Evolutionary conservation across 768 basidiomycete species (phyloP), one percentile per base, ranked within the genome.

Genomic region (Phaeolepiota aurea): DNA sequence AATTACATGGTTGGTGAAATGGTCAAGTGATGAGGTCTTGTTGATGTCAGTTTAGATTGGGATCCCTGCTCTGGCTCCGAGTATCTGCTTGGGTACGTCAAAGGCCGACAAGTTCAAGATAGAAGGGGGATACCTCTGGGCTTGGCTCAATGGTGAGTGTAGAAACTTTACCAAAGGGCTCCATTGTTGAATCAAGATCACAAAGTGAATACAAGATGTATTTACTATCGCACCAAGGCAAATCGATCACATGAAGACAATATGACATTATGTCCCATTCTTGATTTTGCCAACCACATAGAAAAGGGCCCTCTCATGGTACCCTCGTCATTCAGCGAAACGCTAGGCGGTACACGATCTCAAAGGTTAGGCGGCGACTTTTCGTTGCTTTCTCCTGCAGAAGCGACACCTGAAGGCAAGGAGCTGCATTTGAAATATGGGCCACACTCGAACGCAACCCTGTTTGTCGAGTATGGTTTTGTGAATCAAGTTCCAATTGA

Each of bases 401-500:
- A 68, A 18, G 44, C 47, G 3, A 57, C 0, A 59, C 82, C 15
- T 42, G 55, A 20, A 46, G 62, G 34, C 78, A 74, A 12, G 72
- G 83, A 97, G 53, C 58, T 96, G 2, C 74, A 72, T 32, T 67
- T 97, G 43, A 74, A 72, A 37, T 98, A 98, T 50, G 92, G 91
- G 0, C 55, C 64, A 4, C 92, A 94, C 58, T 62, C 79, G 18
- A 93, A 91, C 47, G 69, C 73, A 31, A 81, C 73, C 2, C 57
- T 97, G 16, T 85, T 92, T 54, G 70, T 79, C 15, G 94, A 98
- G 56, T 98, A 98, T 58, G 94, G 93, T 0, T 98, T 98, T 55
- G 72, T 85, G 21, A 70, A 72, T 47, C 20, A 46, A 12, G 48
- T 64, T 12, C 48, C 57, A 5, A 40, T 54, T n/a, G n/a, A n/a